A percentile compares a stretch with the other conserved stretches of the same genome.
Conservation (phyloP, 805 yeast species). For the Candida lessepsii region DNA sequence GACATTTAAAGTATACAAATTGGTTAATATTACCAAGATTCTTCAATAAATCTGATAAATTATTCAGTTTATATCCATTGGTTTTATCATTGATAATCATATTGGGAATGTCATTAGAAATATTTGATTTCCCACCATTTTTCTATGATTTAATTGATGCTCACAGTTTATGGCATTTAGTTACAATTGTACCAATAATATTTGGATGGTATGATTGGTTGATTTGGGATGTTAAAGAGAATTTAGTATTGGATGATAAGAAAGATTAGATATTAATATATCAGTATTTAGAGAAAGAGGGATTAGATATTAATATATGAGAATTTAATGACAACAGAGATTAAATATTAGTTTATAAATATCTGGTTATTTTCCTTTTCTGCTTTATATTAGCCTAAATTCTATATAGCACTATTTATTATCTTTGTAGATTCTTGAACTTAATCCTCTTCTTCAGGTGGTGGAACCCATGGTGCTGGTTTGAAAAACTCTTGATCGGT, state of each 20-base stretch:
- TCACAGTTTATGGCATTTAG: slow-evolving; percentile 91
- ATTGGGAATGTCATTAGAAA: slow-evolving; percentile 82
- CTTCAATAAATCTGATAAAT: slow-evolving; percentile 34
- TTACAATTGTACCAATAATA: slow-evolving; percentile 58
- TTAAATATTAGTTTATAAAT: no score
- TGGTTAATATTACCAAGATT: slow-evolving; percentile 29
- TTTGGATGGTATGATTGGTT: slow-evolving; percentile 47
- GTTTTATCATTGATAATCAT: slow-evolving; percentile 44
- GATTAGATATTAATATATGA: no score
- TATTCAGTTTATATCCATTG: slow-evolving; percentile 40
- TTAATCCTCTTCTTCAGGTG: slow-evolving; percentile 27
- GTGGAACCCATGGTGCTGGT: slow-evolving; percentile 66
- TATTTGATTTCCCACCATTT: slow-evolving; percentile 83
- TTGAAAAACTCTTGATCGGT: slow-evolving; percentile 69
- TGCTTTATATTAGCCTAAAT: background rate
- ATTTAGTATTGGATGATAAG: slow-evolving; percentile 22
- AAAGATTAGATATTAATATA: no score
- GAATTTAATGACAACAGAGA: slow-evolving; percentile 23
- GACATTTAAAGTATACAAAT: slow-evolving; percentile 27
- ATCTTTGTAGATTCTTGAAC: no score
- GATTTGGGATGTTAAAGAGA: slow-evolving; percentile 40
- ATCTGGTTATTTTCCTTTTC: no score
- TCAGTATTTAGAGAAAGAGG: no score
- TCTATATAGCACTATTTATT: no score
- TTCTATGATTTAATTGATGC: slow-evolving; percentile 71